Evolutionary conservation across 768 basidiomycete genomes (phyloP).

Genomic region (Panaeolus papilionaceus): DNA sequence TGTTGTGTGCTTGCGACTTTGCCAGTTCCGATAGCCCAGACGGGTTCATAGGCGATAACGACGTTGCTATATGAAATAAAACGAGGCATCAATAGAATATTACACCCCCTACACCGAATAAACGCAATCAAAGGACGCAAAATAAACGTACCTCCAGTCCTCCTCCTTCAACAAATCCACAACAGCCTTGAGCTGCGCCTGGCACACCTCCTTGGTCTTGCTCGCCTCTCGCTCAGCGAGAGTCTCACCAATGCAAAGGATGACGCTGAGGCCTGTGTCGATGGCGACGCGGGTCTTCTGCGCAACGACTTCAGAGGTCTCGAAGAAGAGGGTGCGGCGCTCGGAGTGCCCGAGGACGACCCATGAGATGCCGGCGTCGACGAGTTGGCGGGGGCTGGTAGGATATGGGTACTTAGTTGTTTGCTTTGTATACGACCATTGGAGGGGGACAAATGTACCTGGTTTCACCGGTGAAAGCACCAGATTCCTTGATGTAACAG

Average conservation of each 20-base stretch:
- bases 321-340: conserved; percentile 91
- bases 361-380: conserved; percentile 86
- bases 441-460: conserved; percentile 54
- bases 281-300: conserved; percentile 87
- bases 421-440: background rate
- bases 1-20: conserved; percentile 92
- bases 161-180: conserved; percentile 61
- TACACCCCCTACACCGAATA: no score
- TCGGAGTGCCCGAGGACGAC: conserved; percentile 98
- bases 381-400: conserved; percentile 78
- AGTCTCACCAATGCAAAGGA: conserved; percentile 97
- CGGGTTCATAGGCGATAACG: conserved; percentile 96
- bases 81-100: no score
- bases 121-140: no score
- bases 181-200: conserved; percentile 82
- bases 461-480: conserved; percentile 97
- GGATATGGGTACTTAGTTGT: background rate
- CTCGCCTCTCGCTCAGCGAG: conserved; percentile 84
- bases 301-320: conserved; percentile 83
- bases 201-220: conserved; percentile 79
- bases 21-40: conserved; percentile 99
- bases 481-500: conserved; percentile 80
- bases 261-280: conserved; percentile 77
- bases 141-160: conserved; percentile 77
- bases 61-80: conserved; percentile 60